Evolutionary conservation across 2,329 filamentous ascomycete species (phyloP).

Genomic region (Alternaria hordeiaustralica): DNA sequence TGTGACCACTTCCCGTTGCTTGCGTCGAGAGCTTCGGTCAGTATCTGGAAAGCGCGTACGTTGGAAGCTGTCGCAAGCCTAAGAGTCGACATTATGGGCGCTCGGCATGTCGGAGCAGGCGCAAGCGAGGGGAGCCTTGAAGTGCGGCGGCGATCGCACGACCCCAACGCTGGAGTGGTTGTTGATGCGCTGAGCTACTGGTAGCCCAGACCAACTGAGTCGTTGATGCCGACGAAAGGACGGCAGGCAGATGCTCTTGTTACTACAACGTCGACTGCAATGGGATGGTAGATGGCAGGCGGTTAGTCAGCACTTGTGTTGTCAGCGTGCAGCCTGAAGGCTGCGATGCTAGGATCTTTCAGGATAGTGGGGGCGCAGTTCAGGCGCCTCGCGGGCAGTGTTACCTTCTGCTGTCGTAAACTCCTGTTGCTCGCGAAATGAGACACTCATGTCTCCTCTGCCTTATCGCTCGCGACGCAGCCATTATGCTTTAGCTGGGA

Average conservation of each 20-base stretch:
- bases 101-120: slow-evolving; percentile 18
- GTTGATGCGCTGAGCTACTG: background rate
- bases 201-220: background rate
- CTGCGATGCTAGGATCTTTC: slow-evolving; percentile 10
- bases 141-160: background rate
- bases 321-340: background rate
- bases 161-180: background rate
- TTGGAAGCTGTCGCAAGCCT: slow-evolving; percentile 39
- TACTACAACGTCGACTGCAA: slow-evolving; percentile 3
- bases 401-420: background rate
- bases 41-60: slow-evolving; percentile 37
- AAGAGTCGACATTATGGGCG: slow-evolving; percentile 29
- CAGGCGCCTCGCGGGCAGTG: slow-evolving; percentile 5
- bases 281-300: background rate
- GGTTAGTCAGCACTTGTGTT: slow-evolving; percentile 3
- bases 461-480: background rate
- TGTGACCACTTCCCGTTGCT: slow-evolving; percentile 18
- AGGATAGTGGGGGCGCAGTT: slow-evolving; percentile 16
- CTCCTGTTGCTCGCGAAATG: background rate
- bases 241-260: background rate
- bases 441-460: background rate
- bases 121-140: background rate
- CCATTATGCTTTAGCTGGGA: background rate
- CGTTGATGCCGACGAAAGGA: background rate
- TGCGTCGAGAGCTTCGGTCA: slow-evolving; percentile 26